Base-by-base conservation (phyloP, 176 grass and related monocot genomes). In the Echinochloa phyllopogon region DNA sequence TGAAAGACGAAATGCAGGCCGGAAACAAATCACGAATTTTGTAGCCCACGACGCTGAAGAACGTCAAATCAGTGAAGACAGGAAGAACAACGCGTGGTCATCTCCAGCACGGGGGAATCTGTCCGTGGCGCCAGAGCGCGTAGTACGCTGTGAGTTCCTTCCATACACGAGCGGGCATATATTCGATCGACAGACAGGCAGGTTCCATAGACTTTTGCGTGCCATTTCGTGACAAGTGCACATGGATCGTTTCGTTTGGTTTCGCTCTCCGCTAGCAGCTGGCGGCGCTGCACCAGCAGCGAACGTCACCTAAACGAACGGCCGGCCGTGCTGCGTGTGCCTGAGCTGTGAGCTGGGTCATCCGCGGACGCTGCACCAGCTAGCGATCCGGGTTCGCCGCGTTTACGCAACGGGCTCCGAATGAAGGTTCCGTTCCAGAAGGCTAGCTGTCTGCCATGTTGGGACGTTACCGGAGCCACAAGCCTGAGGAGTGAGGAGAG, bases 171-270 rank as follows among this genome's bases (percentile, higher is more conserved):
- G 29, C 29, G 29, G 48, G 58, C 0, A 27, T 27, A 51, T 51
- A 49, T 75, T 83, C 57, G 48, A 81, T 25, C 57, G 44, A 72
- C 58, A 64, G 42, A 11, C n/a, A n/a, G n/a, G 20, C 40, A 59
- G 41, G 55, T 50, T n/a, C 11, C 5, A 4, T 36, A 23, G 3
- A 17, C 56, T 63, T 83, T n/a, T 37, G 69, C 41, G 37, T 10
- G 27, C 48, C 36, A 33, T 33, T 17, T 65, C 2, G 29, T 33
- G 29, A 33, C 29, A 33, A 33, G 43, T 1, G 24, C 55, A 21
- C 43, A 10, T 55, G 24, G 20, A 9, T 21, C 56, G 29, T 41
- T 25, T 21, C 56, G 29, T 41, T 25, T 25, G 33, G 39, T 55
- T 42, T 65, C 11, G 55, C 68, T 39, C 42, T 14, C 75, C 15